Base-by-base conservation (phyloP, 2,329 filamentous ascomycete genomes). In the Exophiala calicioides region DNA sequence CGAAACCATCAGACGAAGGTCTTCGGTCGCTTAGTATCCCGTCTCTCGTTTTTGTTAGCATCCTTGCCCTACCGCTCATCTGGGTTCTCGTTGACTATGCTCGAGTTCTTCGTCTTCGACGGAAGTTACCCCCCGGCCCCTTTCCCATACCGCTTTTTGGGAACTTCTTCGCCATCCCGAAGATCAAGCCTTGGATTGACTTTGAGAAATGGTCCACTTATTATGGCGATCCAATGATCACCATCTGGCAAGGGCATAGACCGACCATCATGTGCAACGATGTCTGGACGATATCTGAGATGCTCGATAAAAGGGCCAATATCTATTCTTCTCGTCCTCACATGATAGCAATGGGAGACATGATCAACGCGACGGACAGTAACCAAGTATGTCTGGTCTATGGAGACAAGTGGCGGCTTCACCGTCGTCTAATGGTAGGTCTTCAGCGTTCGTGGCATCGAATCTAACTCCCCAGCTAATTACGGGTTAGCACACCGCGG, bases 171-270 rank as follows among this genome's bases (percentile, higher is more conserved):
- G 69, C 71, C 50, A 67, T 80, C 3, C 77, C 77, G 1, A 68
- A 75, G 21, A 68, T 66, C 44, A 79, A 80, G 57, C 77, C 78
- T 1, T 81, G 78, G 78, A 68, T 80, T 18, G 76, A 75, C 60
- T 79, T 80, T 51, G 76, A 80, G 44, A 58, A 75, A 55, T 63
- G 79, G 1, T 75, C 77, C 3, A 72, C 76, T 53, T 58, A 66
- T 35, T 74, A 78, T 58, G 61, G 73, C 3, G 65, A 71, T 0
- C 72, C 75, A 0, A 59, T 80, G 9, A 73, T 81, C 33, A 80
- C 78, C 0, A 72, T 78, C 53, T 80, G 77, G 78, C 75, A 79
- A 32, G 74, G 75, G 20, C 64, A 59, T 1, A 47, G 56, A 5
- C 64, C 64, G 24, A 51, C 66, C 7, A 64, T 71, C 4, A 55